A percentile compares a stretch with the other conserved stretches of the same genome.
Evolutionary conservation across 352 stramenopile genomes (phyloP).

Genomic region (Phytophthora pini): DNA sequence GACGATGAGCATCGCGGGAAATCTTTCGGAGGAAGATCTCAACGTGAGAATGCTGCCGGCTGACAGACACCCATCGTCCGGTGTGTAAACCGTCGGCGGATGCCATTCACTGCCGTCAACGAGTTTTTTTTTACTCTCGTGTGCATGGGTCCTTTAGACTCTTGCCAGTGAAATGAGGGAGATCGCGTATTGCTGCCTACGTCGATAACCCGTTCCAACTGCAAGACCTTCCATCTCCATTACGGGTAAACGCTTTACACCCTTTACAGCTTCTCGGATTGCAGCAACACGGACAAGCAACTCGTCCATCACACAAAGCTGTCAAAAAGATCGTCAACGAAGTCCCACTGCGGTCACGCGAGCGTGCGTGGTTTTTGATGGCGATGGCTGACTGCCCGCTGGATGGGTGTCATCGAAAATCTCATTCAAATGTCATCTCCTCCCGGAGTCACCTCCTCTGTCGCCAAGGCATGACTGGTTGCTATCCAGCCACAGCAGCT

Average conservation of each 20-base stretch:
- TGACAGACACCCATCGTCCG: constrained; percentile 4
- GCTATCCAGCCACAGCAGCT: constrained; percentile 16
- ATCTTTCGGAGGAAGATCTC: constrained; percentile 14
- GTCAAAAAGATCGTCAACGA: constrained; percentile 15
- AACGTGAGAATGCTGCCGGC: constrained; percentile 28
- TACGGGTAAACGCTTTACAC: too few species aligned
- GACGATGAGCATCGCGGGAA: constrained; percentile 12
- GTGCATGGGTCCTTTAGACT: not conserved
- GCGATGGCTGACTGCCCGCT: constrained; percentile 20
- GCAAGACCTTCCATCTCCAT: too few species aligned
- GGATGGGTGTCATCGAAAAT: constrained; percentile 11
- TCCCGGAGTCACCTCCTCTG: constrained; percentile 9
- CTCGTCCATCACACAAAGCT: constrained; percentile 3
- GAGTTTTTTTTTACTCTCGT: not conserved
- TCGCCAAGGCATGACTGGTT: constrained; percentile 12
- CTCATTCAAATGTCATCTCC: constrained; percentile 10
- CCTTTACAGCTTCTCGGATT: not conserved
- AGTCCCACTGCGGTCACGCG: constrained; percentile 22
- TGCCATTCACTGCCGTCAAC: not conserved
- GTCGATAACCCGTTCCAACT: too few species aligned
- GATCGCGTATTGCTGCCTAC: too few species aligned
- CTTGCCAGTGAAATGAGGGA: too few species aligned
- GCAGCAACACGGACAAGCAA: constrained; percentile 9
- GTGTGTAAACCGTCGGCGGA: not conserved
- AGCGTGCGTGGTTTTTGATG: constrained; percentile 6